Conservation (phyloP, 208 protist species). For the Endotrypanum monterogeii region DNA sequence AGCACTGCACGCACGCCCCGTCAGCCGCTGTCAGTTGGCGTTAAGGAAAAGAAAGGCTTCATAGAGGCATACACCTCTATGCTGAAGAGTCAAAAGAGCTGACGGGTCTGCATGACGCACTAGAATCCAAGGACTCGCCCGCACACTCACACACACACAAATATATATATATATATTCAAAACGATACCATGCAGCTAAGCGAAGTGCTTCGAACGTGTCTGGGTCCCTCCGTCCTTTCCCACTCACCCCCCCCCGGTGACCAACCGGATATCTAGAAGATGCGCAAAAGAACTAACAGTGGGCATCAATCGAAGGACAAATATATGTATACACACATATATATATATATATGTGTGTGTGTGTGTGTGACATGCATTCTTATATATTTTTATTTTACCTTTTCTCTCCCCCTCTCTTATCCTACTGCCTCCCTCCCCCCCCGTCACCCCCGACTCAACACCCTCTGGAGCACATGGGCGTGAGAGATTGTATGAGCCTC, state of each 20-base stretch:
- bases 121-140: not conserved
- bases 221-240: not conserved
- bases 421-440: not conserved
- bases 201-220: not conserved
- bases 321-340: not conserved
- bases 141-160: not conserved
- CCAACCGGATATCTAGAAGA: not conserved
- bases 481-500: too few relatives aligned
- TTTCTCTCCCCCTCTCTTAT: not conserved
- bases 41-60: conserved; percentile 62
- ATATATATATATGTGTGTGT: too few relatives aligned
- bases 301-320: not conserved
- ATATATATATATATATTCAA: too few relatives aligned
- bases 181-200: too few relatives aligned
- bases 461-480: too few relatives aligned
- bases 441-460: too few relatives aligned
- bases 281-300: not conserved
- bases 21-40: conserved; percentile 47
- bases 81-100: not conserved
- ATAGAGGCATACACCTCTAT: conserved; percentile 45
- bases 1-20: conserved; percentile 28
- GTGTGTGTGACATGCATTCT: too few relatives aligned
- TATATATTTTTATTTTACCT: not conserved
- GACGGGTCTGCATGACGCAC: not conserved
- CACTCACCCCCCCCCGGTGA: not conserved